Conservation (phyloP, 129 eudicot genomes). For the Arctium minus region DNA sequence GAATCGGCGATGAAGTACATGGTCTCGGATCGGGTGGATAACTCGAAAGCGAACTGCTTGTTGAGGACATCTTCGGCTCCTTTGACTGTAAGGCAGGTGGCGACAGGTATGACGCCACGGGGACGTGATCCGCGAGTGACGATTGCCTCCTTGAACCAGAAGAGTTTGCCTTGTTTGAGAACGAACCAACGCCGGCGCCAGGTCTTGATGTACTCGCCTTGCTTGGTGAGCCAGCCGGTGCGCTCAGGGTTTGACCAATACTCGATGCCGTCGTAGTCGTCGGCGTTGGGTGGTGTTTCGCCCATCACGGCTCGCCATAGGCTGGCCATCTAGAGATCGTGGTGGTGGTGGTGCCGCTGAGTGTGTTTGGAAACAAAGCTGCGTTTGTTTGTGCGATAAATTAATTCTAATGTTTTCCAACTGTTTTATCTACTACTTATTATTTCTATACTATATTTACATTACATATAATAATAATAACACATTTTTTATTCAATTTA, state of each 20-base stretch:
- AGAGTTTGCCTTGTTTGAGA: conserved; percentile 79
- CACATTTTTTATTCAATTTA: no score
- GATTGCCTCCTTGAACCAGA: conserved; percentile 91
- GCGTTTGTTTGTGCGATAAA: background rate
- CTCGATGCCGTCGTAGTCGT: conserved; percentile 59
- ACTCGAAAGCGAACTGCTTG: conserved; percentile 74
- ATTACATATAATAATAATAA: no score
- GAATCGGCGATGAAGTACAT: conserved; percentile 93
- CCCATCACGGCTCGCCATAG: conserved; percentile 84
- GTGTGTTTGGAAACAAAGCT: background rate
- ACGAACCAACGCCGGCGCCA: conserved; percentile 99
- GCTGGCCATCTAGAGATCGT: conserved; percentile 40
- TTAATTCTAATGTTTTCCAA: background rate
- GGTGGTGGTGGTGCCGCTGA: background rate
- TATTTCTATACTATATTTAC: no score
- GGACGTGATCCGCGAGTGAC: conserved; percentile 79
- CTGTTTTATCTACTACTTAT: no score
- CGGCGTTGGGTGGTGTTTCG: conserved; percentile 36
- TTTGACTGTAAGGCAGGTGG: conserved; percentile 76
- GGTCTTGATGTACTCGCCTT: conserved; percentile 97
- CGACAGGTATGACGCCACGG: conserved; percentile 84
- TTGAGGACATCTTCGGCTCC: conserved; percentile 92
- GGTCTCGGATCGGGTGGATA: conserved; percentile 72
- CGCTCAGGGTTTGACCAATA: conserved; percentile 84
- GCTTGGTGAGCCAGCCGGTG: conserved; percentile 97